Evolutionary conservation across 192 early-diverging fungal species (phyloP), one percentile per base, ranked within the genome.

Genomic region (Dimargaris xerosporica): DNA sequence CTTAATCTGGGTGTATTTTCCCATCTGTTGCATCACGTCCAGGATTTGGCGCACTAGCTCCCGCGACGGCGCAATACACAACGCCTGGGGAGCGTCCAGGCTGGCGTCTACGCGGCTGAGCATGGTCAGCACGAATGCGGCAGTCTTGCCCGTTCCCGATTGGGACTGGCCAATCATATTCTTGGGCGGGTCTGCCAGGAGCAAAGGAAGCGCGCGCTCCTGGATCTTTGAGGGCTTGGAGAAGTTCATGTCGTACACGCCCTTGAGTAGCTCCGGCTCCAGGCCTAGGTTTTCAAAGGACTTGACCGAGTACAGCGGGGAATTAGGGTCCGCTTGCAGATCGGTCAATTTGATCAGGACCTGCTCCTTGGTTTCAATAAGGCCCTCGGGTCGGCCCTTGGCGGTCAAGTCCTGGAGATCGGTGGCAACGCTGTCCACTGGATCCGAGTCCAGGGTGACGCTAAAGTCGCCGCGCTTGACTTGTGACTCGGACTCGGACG

Each of bases 81-180:
- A 66, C 11, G 89, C 91, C 81, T 94, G 91, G 17, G 89, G 79
- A 43, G 73, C 66, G 25, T 84, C 64, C 7, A 82, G 55, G 47
- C 71, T 78, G 54, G 75, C 77, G 67, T 96, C 84, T 47, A 96
- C 78, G 25, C 95, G 82, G 63, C 83, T 85, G 13, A 98, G 79
- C 82, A 98, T 95, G 0, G 91, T 89, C 47, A 98, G 75, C 2
- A 83, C 85, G 73, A 98, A 98, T 11, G 93, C 93, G 0, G 96
- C 96, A 23, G 96, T 96, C 72, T 98, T 98, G 44, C 94, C 96
- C 0, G 96, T 98, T 65, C 96, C 96, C 17, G 91, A 91, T 71
- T 96, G 94, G 62, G 93, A 96, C 75, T 98, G 96, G 0, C 91
- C 96, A 67, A 98, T 94, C 90, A 98, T 88, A 69, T 98, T 96